A percentile compares a stretch with the other conserved stretches of the same genome.
phyloP scores from a whole-genome alignment of 768 basidiomycete genomes.

The Panaeolus cyanescens region DNA sequence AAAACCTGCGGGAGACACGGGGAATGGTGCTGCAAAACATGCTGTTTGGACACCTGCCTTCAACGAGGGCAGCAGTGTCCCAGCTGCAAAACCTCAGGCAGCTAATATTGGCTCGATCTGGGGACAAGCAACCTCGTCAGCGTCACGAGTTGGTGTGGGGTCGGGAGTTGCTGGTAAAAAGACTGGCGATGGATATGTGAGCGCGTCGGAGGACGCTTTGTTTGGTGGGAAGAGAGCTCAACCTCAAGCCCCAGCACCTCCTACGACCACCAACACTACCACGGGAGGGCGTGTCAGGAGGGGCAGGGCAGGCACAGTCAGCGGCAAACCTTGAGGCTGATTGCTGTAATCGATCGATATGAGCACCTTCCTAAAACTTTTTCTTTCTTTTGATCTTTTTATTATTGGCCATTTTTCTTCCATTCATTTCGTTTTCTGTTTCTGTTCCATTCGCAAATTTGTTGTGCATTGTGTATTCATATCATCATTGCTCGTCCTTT shows the following conservation, averaged over 20 bases:
- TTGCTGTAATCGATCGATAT: background rate
- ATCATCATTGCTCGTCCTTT: too few relatives aligned
- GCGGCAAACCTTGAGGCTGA: background rate
- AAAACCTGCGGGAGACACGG: background rate
- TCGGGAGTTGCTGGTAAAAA: background rate
- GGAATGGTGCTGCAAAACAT: background rate
- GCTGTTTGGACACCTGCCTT: background rate
- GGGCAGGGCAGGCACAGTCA: background rate
- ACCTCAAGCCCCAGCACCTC: background rate
- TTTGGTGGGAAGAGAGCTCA: slow-evolving; percentile 1
- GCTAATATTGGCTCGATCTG: background rate
- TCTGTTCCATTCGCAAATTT: too few relatives aligned
- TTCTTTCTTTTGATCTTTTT: background rate
- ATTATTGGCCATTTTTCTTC: background rate
- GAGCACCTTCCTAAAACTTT: background rate
- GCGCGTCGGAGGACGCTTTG: background rate
- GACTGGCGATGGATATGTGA: background rate
- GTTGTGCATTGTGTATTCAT: too few relatives aligned
- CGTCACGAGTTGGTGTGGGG: background rate
- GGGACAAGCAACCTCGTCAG: background rate
- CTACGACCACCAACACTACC: background rate
- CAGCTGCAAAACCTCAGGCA: background rate
- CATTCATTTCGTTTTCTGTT: background rate
- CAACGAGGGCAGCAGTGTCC: background rate
- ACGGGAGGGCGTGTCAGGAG: background rate